A percentile compares a stretch with the other conserved stretches of the same genome.
phyloP scores from a whole-genome alignment of 2,329 filamentous ascomycete species.

The Akanthomyces uredinophilus region DNA sequence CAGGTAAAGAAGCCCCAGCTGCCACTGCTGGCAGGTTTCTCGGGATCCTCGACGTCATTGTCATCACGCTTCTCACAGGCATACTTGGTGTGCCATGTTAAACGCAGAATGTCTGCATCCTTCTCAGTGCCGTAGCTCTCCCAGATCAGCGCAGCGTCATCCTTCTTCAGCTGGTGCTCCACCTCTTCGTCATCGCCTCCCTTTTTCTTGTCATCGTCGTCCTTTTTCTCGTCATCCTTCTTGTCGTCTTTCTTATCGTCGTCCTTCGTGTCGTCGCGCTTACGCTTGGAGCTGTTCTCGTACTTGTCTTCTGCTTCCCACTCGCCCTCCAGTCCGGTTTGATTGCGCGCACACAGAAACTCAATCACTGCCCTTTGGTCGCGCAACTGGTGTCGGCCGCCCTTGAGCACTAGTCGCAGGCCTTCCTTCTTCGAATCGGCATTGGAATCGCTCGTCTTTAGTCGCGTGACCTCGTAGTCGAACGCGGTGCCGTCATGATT shows the following conservation, averaged over 20 bases:
- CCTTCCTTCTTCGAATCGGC: constrained; percentile 66
- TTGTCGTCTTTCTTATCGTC: constrained; percentile 32
- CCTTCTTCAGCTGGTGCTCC: constrained; percentile 49
- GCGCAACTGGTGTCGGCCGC: constrained; percentile 47
- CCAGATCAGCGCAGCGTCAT: constrained; percentile 65
- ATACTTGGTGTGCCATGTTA: constrained; percentile 84
- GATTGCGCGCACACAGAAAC: constrained; percentile 71
- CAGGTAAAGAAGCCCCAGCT: constrained; percentile 97
- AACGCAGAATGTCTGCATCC: constrained; percentile 57
- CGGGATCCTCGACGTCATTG: constrained; percentile 32
- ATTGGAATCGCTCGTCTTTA: constrained; percentile 60
- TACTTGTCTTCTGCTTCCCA: constrained; percentile 53
- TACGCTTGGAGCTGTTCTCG: constrained; percentile 32
- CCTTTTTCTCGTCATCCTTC: constrained; percentile 33
- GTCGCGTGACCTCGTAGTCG: constrained; percentile 59
- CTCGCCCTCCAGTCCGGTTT: constrained; percentile 69
- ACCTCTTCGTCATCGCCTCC: constrained; percentile 31
- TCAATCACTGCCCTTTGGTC: constrained; percentile 76
- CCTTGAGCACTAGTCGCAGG: constrained; percentile 61
- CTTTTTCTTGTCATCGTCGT: constrained; percentile 17
- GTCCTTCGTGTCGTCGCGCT: constrained; percentile 24
- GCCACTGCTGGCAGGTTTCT: constrained; percentile 41
- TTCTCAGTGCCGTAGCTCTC: constrained; percentile 62
- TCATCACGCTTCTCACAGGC: constrained; percentile 63
- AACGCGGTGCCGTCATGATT: constrained; percentile 53